Evolutionary conservation across 805 yeast species (phyloP).

Genomic region (Candida ortonii): DNA sequence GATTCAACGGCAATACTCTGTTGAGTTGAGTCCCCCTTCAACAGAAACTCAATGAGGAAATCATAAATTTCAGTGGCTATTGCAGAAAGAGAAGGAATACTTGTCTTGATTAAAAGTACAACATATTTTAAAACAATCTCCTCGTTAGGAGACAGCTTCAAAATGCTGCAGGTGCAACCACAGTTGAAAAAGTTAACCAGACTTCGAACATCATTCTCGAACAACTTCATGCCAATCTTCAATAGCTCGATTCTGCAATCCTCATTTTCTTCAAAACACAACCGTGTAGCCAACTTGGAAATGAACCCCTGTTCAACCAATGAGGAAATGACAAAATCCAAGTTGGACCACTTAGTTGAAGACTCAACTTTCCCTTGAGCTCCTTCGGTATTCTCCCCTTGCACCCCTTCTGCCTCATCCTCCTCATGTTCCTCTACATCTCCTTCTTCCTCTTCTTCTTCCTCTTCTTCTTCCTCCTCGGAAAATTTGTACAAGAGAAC

Average conservation of each 20-base stretch:
- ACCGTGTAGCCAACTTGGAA: slow-evolving; percentile 8
- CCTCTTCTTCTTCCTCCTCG: slow-evolving; percentile 10
- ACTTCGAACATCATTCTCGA: slow-evolving; percentile 12
- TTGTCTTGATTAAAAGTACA: slow-evolving; percentile 10
- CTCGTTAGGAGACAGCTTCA: slow-evolving; percentile 8
- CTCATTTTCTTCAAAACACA: slow-evolving; percentile 10
- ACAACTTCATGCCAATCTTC: slow-evolving; percentile 14
- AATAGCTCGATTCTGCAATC: slow-evolving; percentile 16
- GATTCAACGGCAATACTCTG: slow-evolving; percentile 10
- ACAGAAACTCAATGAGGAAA: slow-evolving; percentile 7
- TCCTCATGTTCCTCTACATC: slow-evolving; percentile 3
- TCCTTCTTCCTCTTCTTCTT: slow-evolving; percentile 5
- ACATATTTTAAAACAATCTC: slow-evolving; percentile 10
- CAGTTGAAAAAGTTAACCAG: slow-evolving; percentile 17
- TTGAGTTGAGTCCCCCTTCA: slow-evolving; percentile 11
- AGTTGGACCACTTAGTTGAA: slow-evolving; percentile 1
- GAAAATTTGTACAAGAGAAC: slow-evolving; percentile 13
- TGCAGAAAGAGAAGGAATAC: slow-evolving; percentile 9
- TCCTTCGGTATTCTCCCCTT: too few species aligned
- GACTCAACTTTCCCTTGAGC: too few species aligned
- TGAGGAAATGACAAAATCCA: slow-evolving; percentile 10
- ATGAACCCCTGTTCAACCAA: slow-evolving; percentile 13
- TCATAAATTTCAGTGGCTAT: slow-evolving; percentile 11
- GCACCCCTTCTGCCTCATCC: neutral
- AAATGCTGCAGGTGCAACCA: slow-evolving; percentile 15